phyloP scores from a whole-genome alignment of 768 basidiomycete genomes.

The Lactifluus pinguis region DNA sequence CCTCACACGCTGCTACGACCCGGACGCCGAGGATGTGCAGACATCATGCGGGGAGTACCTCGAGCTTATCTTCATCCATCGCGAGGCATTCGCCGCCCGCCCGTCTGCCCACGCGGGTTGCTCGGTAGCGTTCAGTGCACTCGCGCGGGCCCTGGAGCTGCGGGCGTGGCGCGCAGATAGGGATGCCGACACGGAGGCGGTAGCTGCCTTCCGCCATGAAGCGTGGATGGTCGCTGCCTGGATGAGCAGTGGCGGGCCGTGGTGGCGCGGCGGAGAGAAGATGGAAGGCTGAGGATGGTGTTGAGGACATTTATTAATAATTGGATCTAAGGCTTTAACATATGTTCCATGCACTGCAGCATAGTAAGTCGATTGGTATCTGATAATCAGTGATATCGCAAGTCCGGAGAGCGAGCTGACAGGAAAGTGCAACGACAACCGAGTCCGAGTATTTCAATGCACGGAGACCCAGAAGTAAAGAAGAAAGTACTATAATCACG shows the following conservation, averaged over 20 bases:
- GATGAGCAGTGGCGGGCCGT: slow-evolving; percentile 16
- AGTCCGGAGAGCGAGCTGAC: not conserved
- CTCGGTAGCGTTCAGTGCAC: slow-evolving; percentile 52
- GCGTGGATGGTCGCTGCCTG: slow-evolving; percentile 43
- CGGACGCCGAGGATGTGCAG: slow-evolving; percentile 26
- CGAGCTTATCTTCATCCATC: slow-evolving; percentile 71
- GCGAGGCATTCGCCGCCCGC: slow-evolving; percentile 53
- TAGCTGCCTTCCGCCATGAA: slow-evolving; percentile 58
- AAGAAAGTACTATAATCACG: not conserved
- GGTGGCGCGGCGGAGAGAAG: slow-evolving; percentile 18
- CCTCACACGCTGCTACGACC: slow-evolving; percentile 21
- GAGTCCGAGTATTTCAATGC: not conserved
- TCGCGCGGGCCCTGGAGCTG: slow-evolving; percentile 54
- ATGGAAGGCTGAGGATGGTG: not conserved
- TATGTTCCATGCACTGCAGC: slow-evolving; percentile 8
- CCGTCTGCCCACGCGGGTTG: slow-evolving; percentile 58
- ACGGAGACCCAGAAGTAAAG: not conserved
- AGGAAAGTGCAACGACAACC: not conserved
- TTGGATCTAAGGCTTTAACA: not conserved
- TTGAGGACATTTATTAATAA: not conserved
- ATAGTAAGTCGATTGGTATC: slow-evolving; percentile 10
- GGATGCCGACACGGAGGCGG: slow-evolving; percentile 63
- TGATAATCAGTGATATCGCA: slow-evolving; percentile 2
- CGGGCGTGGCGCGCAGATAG: slow-evolving; percentile 64
- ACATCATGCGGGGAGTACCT: slow-evolving; percentile 71